Evolutionary conservation across 768 basidiomycete species (phyloP), one percentile per base, ranked within the genome.

Genomic region (Suillus discolor): DNA sequence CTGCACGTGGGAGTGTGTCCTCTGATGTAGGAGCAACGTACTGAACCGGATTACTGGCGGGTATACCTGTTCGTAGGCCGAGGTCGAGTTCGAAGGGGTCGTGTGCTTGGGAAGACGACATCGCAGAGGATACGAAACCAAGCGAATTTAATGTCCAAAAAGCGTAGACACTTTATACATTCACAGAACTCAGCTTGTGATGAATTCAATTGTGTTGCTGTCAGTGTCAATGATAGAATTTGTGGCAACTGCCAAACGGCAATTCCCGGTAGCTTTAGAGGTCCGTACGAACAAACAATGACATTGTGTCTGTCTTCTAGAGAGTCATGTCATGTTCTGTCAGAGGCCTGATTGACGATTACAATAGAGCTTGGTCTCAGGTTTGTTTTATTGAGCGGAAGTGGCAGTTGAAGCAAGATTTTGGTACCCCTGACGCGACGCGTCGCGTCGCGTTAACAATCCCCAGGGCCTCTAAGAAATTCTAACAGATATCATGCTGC

Each of bases 11-110:
- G 20, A 69, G 28, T 6, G 57, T 67, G 41, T 67, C 62, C 61
- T 73, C 67, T 28, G 55, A 20, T 23, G 28, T 41, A 45, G 63
- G 61, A 18, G 41, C n/a, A 25, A 42, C 47, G 59, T 62, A 71
- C 18, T 69, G 54, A 47, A 67, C 36, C 5, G 72, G 39, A 34
- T 44, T 31, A 3, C 66, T 39, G 44, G 45, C 57, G 1, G 74
- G 65, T 20, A 67, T 53, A 36, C 57, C 71, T 38, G 72, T 62
- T 20, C 62, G 67, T 31, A 70, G 39, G 51, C 49, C 66, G 64
- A 72, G 68, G 20, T 69, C 67, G 34, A 74, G 34, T 38, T 71
- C 68, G 59, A 75, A 45, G 15, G 71, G 67, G 3, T 65, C 68
- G 62, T 77, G 69, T 23, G 70, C 66, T 42, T 70, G 20, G 39